Percentiles rank a stretch among this genome's conserved stretches.
Conservation (phyloP, 768 basidiomycete genomes). For the Flagelloscypha sp. region DNA sequence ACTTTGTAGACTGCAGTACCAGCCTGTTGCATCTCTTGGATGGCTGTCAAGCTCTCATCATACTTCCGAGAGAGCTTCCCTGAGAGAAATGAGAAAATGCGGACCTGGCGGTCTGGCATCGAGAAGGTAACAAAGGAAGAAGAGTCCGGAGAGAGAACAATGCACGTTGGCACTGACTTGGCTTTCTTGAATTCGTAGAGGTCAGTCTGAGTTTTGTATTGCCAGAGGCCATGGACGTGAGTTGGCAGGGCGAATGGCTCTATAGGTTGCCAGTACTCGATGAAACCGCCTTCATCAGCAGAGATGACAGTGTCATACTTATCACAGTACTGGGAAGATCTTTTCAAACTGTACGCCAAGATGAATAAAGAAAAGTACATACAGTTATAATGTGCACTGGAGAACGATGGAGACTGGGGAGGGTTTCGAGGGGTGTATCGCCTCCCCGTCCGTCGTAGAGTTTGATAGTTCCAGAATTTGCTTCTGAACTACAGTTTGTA, state of each 20-base stretch:
- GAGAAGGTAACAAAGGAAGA: slow-evolving; percentile 91
- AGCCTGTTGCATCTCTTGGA: slow-evolving; percentile 98
- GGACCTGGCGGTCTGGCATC: slow-evolving; percentile 86
- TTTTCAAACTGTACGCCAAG: background rate
- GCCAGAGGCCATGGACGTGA: slow-evolving; percentile 74
- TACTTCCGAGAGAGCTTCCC: slow-evolving; percentile 90
- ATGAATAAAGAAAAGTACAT: slow-evolving; percentile 20
- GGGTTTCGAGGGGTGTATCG: slow-evolving; percentile 64
- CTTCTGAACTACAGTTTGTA: slow-evolving; percentile 59
- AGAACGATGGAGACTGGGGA: slow-evolving; percentile 73
- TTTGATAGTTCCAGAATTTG: slow-evolving; percentile 61
- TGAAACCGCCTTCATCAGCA: slow-evolving; percentile 88
- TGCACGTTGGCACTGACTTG: slow-evolving; percentile 85
- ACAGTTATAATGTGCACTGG: slow-evolving; percentile 91
- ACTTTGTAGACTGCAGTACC: slow-evolving; percentile 87
- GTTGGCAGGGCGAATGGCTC: slow-evolving; percentile 86
- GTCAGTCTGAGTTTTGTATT: slow-evolving; percentile 85
- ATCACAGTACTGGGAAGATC: slow-evolving; percentile 70
- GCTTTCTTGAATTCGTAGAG: slow-evolving; percentile 99
- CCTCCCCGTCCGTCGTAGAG: slow-evolving; percentile 91
- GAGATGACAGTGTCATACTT: slow-evolving; percentile 87
- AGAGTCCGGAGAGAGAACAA: slow-evolving; percentile 85
- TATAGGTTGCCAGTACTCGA: slow-evolving; percentile 91
- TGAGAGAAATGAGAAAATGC: slow-evolving; percentile 84
- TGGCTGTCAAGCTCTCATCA: slow-evolving; percentile 87